phyloP scores from a whole-genome alignment of 768 basidiomycete species.

The Tricholoma saponaceum region DNA sequence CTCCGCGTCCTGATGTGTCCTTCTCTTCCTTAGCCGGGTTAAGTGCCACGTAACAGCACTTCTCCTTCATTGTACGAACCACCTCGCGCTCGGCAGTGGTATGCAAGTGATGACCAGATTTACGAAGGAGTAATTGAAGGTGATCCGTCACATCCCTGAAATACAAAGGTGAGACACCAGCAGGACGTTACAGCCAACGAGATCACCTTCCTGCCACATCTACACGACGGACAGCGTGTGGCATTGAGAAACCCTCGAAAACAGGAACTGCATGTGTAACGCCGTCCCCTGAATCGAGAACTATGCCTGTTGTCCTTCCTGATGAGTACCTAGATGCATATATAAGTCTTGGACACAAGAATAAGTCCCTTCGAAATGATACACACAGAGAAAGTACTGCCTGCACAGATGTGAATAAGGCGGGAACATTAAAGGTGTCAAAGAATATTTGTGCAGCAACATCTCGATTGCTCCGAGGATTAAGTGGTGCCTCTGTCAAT shows the following conservation, averaged over 20 bases:
- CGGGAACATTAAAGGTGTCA: conserved; percentile 99
- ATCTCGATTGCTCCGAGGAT: conserved; percentile 94
- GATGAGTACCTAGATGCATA: conserved; percentile 81
- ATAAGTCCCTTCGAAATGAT: neutral
- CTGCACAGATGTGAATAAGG: conserved; percentile 94
- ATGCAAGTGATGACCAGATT: conserved; percentile 91
- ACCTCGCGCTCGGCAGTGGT: conserved; percentile 98
- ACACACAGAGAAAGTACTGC: conserved; percentile 93
- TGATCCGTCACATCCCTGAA: conserved; percentile 93
- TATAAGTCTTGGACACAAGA: conserved; percentile 6
- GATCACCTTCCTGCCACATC: conserved; percentile 93
- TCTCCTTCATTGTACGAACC: conserved; percentile 97
- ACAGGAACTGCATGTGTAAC: conserved; percentile 99
- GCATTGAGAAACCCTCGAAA: conserved; percentile 99
- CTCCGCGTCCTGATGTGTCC: conserved; percentile 68
- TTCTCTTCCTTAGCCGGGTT: conserved; percentile 97
- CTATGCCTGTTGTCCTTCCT: conserved; percentile 98
- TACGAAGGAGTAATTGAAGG: conserved; percentile 89
- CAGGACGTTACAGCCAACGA: neutral
- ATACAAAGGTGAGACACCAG: conserved; percentile 13
- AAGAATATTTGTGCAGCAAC: conserved; percentile 98
- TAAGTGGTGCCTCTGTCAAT: conserved; percentile 95
- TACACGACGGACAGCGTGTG: conserved; percentile 93
- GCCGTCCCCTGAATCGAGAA: conserved; percentile 97
- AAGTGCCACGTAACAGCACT: conserved; percentile 91